phyloP scores from a whole-genome alignment of 305 asterid genomes.

The Salvia sclarea region DNA sequence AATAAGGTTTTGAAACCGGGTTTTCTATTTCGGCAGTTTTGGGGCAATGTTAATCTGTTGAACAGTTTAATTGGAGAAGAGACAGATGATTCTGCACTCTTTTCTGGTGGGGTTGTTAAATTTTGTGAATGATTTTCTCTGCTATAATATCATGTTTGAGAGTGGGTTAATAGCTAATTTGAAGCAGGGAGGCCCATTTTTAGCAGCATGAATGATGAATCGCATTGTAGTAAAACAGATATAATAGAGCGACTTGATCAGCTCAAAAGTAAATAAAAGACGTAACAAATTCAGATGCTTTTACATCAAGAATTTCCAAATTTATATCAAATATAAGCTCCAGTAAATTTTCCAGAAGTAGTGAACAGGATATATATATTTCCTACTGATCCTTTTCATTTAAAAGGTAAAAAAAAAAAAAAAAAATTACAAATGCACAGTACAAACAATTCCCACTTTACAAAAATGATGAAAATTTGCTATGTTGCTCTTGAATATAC shows the following conservation, averaged over 20 bases:
- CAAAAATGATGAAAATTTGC: slow-evolving; percentile 18
- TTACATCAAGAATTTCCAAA: no score
- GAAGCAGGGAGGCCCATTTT: no score
- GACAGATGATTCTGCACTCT: neutral
- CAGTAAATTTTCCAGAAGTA: neutral
- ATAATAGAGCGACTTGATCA: no score
- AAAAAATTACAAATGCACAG: neutral
- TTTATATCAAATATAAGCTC: neutral
- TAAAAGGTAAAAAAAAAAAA: neutral
- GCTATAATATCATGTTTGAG: neutral
- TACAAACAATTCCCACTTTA: slow-evolving; percentile 29
- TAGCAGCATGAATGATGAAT: neutral
- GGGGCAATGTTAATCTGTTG: slow-evolving; percentile 22
- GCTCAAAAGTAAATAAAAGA: no score
- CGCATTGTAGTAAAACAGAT: no score
- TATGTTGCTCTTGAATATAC: slow-evolving; percentile 28
- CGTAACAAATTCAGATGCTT: no score
- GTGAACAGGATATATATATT: neutral
- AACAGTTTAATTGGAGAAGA: neutral
- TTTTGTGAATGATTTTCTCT: neutral
- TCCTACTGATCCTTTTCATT: neutral
- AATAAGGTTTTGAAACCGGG: slow-evolving; percentile 27
- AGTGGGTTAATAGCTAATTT: neutral
- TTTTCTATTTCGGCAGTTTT: slow-evolving; percentile 3
- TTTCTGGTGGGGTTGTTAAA: neutral